Base-by-base conservation (phyloP, 257 asterid genomes). In the Leonotis leonurus region DNA sequence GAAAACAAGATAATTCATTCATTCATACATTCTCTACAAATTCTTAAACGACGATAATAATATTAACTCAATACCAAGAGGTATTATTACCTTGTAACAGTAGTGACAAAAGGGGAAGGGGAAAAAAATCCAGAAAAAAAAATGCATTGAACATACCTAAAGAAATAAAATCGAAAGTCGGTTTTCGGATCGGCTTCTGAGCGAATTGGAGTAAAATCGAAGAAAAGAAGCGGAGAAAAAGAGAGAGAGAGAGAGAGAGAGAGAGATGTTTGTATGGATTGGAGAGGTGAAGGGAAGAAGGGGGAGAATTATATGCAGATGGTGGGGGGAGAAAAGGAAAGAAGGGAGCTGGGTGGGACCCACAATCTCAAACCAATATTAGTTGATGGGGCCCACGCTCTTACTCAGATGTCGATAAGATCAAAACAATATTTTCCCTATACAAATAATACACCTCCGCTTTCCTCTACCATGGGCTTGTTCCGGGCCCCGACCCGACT, bases 331-430 rank as follows among this genome's bases (percentile, higher is more conserved):
- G n/a, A n/a, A n/a, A n/a, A n/a, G n/a, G n/a, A n/a, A n/a, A n/a
- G n/a, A n/a, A n/a, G n/a, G n/a, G n/a, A n/a, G n/a, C n/a, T n/a
- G n/a, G n/a, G n/a, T 0, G 67, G 67, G 21, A 39, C 66, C 43
- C 13, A 6, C n/a, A n/a, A n/a, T n/a, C n/a, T n/a, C n/a, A n/a
- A n/a, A n/a, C n/a, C n/a, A n/a, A n/a, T n/a, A n/a, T n/a, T n/a
- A n/a, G n/a, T 0, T 3, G 3, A 14, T 16, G 33, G 2, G 40
- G n/a, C n/a, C n/a, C n/a, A n/a, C 26, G 27, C 32, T 37, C 53
- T 26, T 52, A 27, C 24, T 64, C 70, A 9, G 62, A 54, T 64
- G 22, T 16, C 13, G 70, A 52, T 64, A 64, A 64, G 70, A 64
- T 53, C 54, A 12, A 64, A 24, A n/a, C n/a, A n/a, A n/a, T n/a